Conservation (phyloP, 2,329 filamentous ascomycete species). For the Neophaeococcomyces mojaviensis region DNA sequence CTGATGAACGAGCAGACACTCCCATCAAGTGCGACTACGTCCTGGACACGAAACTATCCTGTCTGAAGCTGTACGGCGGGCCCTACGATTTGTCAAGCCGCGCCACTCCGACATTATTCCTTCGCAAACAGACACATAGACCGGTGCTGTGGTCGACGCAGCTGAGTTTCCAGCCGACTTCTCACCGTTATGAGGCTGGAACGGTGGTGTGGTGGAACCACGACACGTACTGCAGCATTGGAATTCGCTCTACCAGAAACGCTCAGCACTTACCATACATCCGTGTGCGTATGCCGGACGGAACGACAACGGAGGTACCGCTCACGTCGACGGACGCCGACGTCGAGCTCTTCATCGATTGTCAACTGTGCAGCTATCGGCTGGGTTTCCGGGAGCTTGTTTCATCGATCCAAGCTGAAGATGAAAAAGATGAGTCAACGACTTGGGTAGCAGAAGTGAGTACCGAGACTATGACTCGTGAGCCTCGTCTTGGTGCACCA, state of each 20-base stretch:
- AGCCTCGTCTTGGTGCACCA: no score
- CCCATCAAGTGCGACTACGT: background rate
- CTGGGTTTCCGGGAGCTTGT: conserved; percentile 24
- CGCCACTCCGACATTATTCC: conserved; percentile 44
- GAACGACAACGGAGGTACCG: conserved; percentile 12
- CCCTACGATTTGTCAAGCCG: conserved; percentile 46
- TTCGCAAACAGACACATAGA: conserved; percentile 47
- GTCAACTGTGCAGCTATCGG: conserved; percentile 24
- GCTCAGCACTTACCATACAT: conserved; percentile 20
- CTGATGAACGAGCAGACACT: no score
- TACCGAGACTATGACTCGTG: no score
- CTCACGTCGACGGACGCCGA: conserved; percentile 15
- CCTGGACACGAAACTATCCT: conserved; percentile 32
- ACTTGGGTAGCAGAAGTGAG: no score
- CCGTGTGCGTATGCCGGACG: conserved; percentile 23
- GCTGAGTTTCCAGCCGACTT: conserved; percentile 41
- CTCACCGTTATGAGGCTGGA: conserved; percentile 44
- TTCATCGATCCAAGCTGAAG: no score
- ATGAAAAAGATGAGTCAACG: no score
- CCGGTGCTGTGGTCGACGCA: conserved; percentile 36
- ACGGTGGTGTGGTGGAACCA: conserved; percentile 49
- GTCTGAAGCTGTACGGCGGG: conserved; percentile 45
- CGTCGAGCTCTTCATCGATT: conserved; percentile 26
- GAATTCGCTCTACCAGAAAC: conserved; percentile 29
- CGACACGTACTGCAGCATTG: conserved; percentile 38